phyloP scores from a whole-genome alignment of 1,284 basidiomycete species.

The Marasmius oreades region DNA sequence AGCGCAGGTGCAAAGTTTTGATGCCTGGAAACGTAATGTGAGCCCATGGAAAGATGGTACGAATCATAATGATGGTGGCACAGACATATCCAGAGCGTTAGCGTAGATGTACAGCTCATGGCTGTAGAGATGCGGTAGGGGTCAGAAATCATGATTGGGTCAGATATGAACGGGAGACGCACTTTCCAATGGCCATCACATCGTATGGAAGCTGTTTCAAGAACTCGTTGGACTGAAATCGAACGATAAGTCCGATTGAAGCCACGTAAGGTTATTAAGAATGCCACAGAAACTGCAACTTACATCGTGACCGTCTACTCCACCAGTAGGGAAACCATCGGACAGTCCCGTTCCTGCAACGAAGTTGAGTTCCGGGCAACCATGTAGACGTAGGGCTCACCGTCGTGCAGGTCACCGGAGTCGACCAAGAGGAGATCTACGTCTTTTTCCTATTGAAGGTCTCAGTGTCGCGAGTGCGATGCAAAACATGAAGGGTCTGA shows the following conservation, averaged over 20 bases:
- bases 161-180: slow-evolving; percentile 20
- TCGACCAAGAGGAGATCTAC: slow-evolving; percentile 72
- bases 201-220: slow-evolving; percentile 79
- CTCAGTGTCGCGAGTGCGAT: neutral
- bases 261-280: too few species aligned
- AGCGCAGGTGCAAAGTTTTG: slow-evolving; percentile 69
- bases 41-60: neutral
- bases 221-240: slow-evolving; percentile 60
- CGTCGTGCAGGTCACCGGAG: slow-evolving; percentile 81
- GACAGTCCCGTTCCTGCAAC: slow-evolving; percentile 57
- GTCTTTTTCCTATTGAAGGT: slow-evolving; percentile 46
- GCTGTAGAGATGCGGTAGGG: slow-evolving; percentile 29
- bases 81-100: slow-evolving; percentile 72
- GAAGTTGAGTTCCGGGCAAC: neutral
- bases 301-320: slow-evolving; percentile 70
- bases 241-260: slow-evolving; percentile 7
- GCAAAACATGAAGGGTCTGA: slow-evolving; percentile 21
- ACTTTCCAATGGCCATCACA: slow-evolving; percentile 83
- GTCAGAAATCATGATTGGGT: slow-evolving; percentile 1
- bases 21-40: slow-evolving; percentile 43
- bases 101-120: slow-evolving; percentile 85
- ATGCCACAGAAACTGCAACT: slow-evolving; percentile 11
- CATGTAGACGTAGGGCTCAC: slow-evolving; percentile 25
- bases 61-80: slow-evolving; percentile 12
- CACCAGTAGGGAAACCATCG: slow-evolving; percentile 70